phyloP scores from a whole-genome alignment of 345 rosid genomes.

The Acer negundo region DNA sequence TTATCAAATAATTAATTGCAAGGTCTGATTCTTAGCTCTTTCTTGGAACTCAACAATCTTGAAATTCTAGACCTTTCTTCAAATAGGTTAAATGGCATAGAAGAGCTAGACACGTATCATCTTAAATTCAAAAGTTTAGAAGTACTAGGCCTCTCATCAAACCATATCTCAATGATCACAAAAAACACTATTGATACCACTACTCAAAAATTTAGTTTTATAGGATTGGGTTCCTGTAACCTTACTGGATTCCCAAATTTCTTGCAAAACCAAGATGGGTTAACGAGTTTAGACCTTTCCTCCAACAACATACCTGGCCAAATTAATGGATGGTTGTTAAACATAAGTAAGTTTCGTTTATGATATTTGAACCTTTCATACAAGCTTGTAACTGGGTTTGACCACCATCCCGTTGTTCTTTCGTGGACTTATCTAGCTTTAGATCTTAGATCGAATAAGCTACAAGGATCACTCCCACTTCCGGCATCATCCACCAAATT shows the following conservation, averaged over 20 bases:
- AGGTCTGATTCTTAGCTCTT: constrained; percentile 23
- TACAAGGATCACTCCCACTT: too few species aligned
- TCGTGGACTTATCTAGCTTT: too few species aligned
- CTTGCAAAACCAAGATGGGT: constrained; percentile 8
- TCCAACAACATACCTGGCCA: too few species aligned
- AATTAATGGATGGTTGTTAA: too few species aligned
- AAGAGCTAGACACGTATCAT: constrained; percentile 4
- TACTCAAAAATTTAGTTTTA: fast-evolving
- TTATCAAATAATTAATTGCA: constrained; percentile 4
- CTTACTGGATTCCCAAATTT: constrained; percentile 27
- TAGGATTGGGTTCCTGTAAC: constrained; percentile 18
- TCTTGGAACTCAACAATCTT: constrained; percentile 11
- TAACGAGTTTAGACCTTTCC: background rate
- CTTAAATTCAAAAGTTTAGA: background rate
- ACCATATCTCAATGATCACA: constrained; percentile 8
- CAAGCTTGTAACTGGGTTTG: too few species aligned
- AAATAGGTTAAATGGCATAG: constrained; percentile 21
- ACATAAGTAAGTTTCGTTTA: too few species aligned
- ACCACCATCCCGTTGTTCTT: too few species aligned
- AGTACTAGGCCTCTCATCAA: background rate
- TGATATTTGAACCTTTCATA: too few species aligned
- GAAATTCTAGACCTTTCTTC: background rate
- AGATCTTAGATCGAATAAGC: too few species aligned
- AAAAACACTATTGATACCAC: background rate
- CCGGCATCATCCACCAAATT: too few species aligned